Percentiles rank a stretch among this genome's conserved stretches.
These are phyloP conservation scores for Trichoderma pleuroti DNA, from an alignment of 2,329 filamentous ascomycete species.

Conservation along the genomic window DNA sequence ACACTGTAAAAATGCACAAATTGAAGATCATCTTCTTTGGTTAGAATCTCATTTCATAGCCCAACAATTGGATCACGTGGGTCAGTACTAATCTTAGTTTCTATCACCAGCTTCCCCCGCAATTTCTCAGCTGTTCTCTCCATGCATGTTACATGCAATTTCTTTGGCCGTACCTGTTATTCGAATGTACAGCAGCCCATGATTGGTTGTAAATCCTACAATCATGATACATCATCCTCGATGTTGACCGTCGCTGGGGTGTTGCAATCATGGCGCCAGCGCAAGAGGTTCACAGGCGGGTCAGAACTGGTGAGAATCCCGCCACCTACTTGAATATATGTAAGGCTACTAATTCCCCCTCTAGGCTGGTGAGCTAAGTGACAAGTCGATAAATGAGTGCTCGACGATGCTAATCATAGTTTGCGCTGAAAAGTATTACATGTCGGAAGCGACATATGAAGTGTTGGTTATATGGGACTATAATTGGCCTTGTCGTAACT, in stretches of 20 bases:
- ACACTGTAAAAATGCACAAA: not conserved
- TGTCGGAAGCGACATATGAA: constrained; percentile 7
- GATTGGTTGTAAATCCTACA: not conserved
- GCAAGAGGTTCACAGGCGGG: not conserved
- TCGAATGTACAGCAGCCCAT: not conserved
- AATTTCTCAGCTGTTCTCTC: not conserved
- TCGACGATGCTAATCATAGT: not conserved
- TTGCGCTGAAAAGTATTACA: not conserved
- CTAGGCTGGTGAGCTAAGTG: not conserved
- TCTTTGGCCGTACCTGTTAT: not conserved
- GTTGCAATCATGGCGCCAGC: not conserved
- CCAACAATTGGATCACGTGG: not conserved
- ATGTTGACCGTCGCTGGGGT: not conserved
- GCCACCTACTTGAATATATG: not conserved
- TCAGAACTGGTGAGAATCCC: not conserved
- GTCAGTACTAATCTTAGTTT: not conserved
- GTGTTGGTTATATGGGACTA: not conserved
- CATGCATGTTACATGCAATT: not conserved
- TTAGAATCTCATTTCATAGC: not conserved
- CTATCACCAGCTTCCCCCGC: not conserved
- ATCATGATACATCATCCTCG: not conserved
- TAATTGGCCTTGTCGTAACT: not conserved
- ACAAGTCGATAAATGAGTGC: too few relatives aligned
- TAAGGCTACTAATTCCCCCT: not conserved
- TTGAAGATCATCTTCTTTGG: not conserved